Percentiles rank a stretch among this genome's conserved stretches.
Evolutionary conservation across 345 rosid genomes (phyloP).

Genomic region (Camelina hispida): DNA sequence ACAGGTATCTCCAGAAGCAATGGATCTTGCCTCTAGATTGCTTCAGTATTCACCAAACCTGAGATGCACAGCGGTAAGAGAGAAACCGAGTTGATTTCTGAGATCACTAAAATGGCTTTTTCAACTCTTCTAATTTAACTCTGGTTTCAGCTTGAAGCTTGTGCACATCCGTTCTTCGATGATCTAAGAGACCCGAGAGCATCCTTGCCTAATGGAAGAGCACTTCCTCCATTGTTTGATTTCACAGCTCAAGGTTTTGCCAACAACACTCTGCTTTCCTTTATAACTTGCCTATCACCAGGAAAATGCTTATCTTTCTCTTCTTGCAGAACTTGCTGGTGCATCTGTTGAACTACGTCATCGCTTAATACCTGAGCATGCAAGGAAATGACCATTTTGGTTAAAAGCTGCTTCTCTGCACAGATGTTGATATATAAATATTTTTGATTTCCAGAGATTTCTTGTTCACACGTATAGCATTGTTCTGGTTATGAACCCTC

Average conservation of each 20-base stretch:
- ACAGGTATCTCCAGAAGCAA: conserved; percentile 73
- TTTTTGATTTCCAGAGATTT: conserved; percentile 25
- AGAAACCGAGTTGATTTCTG: conserved; percentile 4
- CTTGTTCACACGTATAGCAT: conserved; percentile 31
- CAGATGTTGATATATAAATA: conserved; percentile 25
- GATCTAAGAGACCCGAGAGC: conserved; percentile 81
- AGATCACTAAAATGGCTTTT: conserved; percentile 10
- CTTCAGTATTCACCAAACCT: conserved; percentile 90
- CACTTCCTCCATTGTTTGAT: conserved; percentile 84
- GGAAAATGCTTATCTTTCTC: conserved; percentile 10
- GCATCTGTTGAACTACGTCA: conserved; percentile 67
- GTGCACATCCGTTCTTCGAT: conserved; percentile 97
- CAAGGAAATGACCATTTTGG: conserved; percentile 47
- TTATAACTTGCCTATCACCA: neutral
- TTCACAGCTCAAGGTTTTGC: conserved; percentile 94
- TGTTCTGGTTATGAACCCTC: conserved; percentile 41
- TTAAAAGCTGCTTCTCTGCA: conserved; percentile 9
- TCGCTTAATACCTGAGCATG: conserved; percentile 80
- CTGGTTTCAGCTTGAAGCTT: conserved; percentile 88
- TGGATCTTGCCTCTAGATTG: conserved; percentile 86
- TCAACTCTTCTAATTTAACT: conserved; percentile 3
- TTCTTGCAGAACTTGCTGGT: conserved; percentile 76
- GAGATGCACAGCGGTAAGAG: conserved; percentile 79
- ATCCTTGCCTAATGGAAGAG: conserved; percentile 84
- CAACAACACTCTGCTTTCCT: neutral